phyloP scores from a whole-genome alignment of 2,329 filamentous ascomycete genomes.

The Penicillium sp. region DNA sequence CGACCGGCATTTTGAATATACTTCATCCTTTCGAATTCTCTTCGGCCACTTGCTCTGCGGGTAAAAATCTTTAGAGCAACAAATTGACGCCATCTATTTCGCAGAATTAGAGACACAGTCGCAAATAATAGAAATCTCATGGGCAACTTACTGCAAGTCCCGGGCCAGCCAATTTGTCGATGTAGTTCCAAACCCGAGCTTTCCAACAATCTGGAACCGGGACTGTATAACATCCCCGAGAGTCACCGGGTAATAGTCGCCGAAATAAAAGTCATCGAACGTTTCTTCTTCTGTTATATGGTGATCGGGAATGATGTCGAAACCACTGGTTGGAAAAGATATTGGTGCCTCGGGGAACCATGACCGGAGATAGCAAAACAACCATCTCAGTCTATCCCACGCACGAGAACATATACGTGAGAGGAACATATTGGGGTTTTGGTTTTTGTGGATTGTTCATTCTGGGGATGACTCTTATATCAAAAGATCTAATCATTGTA shows the following conservation, averaged over 20 bases:
- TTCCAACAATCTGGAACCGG: conserved; percentile 1
- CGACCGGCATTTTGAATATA: neutral
- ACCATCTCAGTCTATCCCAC: too few relatives aligned
- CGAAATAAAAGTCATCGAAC: neutral
- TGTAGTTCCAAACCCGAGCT: neutral
- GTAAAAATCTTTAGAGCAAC: conserved; percentile 4
- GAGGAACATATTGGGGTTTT: too few relatives aligned
- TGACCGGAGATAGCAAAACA: too few relatives aligned
- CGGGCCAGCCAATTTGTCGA: conserved; percentile 1
- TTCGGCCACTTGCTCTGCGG: neutral
- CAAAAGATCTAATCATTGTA: too few relatives aligned
- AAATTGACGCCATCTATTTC: neutral
- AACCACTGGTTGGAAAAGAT: too few relatives aligned
- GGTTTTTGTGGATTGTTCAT: too few relatives aligned
- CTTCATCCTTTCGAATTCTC: neutral
- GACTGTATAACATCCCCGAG: neutral
- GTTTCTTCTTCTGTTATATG: conserved; percentile 22
- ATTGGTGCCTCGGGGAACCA: too few relatives aligned
- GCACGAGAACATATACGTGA: too few relatives aligned
- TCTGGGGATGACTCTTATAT: too few relatives aligned
- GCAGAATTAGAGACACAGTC: neutral
- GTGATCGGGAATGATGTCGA: too few relatives aligned
- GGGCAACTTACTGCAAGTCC: neutral
- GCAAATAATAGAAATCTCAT: neutral
- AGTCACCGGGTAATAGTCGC: neutral